Conservation (phyloP, 805 yeast genomes). For the Metschnikowia chrysomelidarum region DNA sequence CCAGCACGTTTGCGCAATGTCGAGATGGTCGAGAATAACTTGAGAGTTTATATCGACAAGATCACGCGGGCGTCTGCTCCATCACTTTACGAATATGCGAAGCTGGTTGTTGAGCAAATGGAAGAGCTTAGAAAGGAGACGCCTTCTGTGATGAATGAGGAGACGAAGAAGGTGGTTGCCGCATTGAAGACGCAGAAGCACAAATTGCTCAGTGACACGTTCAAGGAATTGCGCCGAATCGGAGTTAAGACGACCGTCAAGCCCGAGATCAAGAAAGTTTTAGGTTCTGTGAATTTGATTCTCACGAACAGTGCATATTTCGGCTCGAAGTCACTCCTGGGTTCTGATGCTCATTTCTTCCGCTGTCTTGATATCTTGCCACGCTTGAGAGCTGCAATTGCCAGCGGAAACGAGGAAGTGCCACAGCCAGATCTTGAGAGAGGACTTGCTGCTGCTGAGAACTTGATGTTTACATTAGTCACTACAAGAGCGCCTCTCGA, state of each 20-base stretch:
- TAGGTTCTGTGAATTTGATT: conserved; percentile 60
- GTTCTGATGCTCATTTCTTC: conserved; percentile 54
- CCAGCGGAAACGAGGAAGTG: conserved; percentile 65
- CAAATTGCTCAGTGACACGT: conserved; percentile 70
- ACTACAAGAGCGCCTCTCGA: conserved; percentile 49
- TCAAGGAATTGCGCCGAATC: conserved; percentile 69
- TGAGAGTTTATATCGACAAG: conserved; percentile 46
- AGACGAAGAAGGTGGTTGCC: conserved; percentile 62
- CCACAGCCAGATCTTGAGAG: conserved; percentile 72
- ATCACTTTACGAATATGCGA: conserved; percentile 52
- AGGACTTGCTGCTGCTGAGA: conserved; percentile 75
- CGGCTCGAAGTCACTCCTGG: conserved; percentile 32
- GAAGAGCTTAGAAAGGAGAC: conserved; percentile 71
- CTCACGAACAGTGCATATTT: conserved; percentile 55
- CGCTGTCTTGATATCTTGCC: conserved; percentile 79
- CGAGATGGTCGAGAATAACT: conserved; percentile 49
- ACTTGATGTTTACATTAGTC: conserved; percentile 58
- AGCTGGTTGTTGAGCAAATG: conserved; percentile 53
- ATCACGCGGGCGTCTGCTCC: conserved; percentile 42
- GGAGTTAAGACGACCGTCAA: conserved; percentile 72
- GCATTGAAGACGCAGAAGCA: conserved; percentile 79
- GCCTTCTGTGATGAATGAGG: conserved; percentile 68
- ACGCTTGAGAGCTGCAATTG: conserved; percentile 63
- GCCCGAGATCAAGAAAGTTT: conserved; percentile 61
- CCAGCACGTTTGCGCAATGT: conserved; percentile 56